Conservation (phyloP, 2,329 filamentous ascomycete genomes). For the Colletotrichum sp. region DNA sequence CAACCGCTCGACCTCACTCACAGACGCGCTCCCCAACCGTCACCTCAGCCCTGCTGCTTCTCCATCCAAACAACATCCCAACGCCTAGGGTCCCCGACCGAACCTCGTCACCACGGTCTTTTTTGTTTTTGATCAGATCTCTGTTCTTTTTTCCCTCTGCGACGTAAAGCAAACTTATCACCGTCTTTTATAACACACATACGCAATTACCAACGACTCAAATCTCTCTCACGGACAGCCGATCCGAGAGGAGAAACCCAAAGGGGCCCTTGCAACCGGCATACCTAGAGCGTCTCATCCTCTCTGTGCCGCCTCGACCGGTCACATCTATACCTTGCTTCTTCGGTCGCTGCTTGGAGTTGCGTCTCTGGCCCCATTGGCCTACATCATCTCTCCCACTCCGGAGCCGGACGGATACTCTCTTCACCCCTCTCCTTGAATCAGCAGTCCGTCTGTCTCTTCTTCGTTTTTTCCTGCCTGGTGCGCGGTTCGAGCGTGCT, state of each 20-base stretch:
- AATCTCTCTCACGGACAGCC: not conserved
- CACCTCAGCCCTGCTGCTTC: constrained; percentile 17
- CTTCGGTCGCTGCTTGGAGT: constrained; percentile 6
- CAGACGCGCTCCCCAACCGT: constrained; percentile 14
- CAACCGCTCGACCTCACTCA: constrained; percentile 19
- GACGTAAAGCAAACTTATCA: constrained; percentile 12
- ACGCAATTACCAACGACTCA: not conserved
- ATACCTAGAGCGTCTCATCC: constrained; percentile 6
- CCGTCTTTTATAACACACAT: not conserved
- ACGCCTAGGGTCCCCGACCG: not conserved
- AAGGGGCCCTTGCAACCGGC: constrained; percentile 10
- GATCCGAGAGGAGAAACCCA: not conserved
- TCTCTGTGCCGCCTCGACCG: constrained; percentile 10
- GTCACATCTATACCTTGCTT: constrained; percentile 20
- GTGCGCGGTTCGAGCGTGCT: constrained; percentile 2
- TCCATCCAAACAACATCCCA: constrained; percentile 14
- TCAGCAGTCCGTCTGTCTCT: not conserved
- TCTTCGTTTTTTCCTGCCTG: not conserved
- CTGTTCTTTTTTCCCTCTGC: constrained; percentile 8
- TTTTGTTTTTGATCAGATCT: constrained; percentile 13
- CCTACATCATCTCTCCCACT: not conserved
- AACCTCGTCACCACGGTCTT: not conserved
- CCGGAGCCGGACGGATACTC: not conserved
- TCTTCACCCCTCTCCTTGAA: not conserved
- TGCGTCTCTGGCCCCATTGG: not conserved